phyloP scores from a whole-genome alignment of 129 eudicot species.

The Tagetes erecta region DNA sequence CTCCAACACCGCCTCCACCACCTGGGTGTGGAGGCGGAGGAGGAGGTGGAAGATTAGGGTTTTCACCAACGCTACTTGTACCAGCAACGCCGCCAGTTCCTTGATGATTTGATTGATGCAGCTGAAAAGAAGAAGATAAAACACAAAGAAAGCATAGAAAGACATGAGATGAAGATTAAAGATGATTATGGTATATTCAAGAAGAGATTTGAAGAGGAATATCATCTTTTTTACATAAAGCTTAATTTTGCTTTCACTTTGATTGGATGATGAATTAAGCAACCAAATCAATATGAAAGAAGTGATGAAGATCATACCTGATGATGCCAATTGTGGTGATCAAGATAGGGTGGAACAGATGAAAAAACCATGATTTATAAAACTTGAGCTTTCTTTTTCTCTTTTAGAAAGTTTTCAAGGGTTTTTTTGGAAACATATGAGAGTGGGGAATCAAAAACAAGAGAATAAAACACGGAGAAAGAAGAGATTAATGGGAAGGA shows the following conservation, averaged over 20 bases:
- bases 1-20: conserved; percentile 34
- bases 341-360: conserved; percentile 64
- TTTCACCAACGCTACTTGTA: conserved; percentile 31
- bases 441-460: conserved; percentile 53
- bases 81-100: conserved; percentile 29
- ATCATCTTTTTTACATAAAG: conserved; percentile 37
- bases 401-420: conserved; percentile 58
- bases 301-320: conserved; percentile 47
- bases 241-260: conserved; percentile 24
- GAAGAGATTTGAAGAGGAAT: conserved; percentile 47
- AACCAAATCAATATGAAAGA: conserved; percentile 8
- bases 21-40: conserved; percentile 28
- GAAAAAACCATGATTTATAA: conserved; percentile 62
- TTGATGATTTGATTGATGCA: conserved; percentile 51
- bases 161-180: conserved; percentile 9
- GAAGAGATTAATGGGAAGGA: conserved; percentile 43
- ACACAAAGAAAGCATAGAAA: conserved; percentile 14
- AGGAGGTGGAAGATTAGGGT: conserved; percentile 43
- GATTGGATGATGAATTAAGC: conserved; percentile 38
- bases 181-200: conserved; percentile 53
- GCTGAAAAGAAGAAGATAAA: conserved; percentile 34
- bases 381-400: conserved; percentile 43
- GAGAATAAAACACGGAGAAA: conserved; percentile 49
- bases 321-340: conserved; percentile 73
- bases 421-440: conserved; percentile 65